Evolutionary conservation across 164 flowering plant species (phyloP), one percentile per base, ranked within the genome.

Genomic region (Vitis vinifera): DNA sequence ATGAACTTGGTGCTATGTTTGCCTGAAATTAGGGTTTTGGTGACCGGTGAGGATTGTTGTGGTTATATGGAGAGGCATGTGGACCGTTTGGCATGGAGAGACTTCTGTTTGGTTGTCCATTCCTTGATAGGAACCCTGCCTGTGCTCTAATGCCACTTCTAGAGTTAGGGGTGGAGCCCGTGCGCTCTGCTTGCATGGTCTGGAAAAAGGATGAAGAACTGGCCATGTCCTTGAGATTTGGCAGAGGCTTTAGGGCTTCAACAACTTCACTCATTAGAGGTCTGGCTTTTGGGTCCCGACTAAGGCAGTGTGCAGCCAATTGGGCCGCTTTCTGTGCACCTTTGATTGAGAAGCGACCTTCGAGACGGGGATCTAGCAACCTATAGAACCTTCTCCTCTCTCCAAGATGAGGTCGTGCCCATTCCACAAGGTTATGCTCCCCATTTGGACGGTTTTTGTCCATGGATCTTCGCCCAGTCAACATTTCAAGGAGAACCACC

Each of bases 241-340:
- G 79, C 31, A 76, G 69, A 63, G 79, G 79, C 55, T 51, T 70
- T 4, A 79, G 67, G n/a, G 49, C 59, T 73, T 79, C 79, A 17
- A 79, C 82, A 48, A 79, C 68, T 67, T 79, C 82, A 58, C 82
- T 79, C 82, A 79, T 79, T 48, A 76, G 62, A 59, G 82, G 82
- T 68, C 82, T 62, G 57, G 79, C 67, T 60, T 76, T 79, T 16
- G 74, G 73, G 37, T 76, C 75, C 50, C 73, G 77, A 70, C 63
- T 67, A 47, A 79, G 75, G 67, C 82, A 79, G 49, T 51, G 69
- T 10, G 69, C 62, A 59, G 77, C 79, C 72, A 79, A 61, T 14
- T 76, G 77, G 63, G 69, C 66, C 15, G 75, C 77, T 58, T 69
- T 79, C 59, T 76, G 77, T 8, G 77, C 77, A 12, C 77, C 82